Base-by-base conservation (phyloP, 495 filamentous ascomycete genomes). In the Hypoxylon lienhwacheense region DNA sequence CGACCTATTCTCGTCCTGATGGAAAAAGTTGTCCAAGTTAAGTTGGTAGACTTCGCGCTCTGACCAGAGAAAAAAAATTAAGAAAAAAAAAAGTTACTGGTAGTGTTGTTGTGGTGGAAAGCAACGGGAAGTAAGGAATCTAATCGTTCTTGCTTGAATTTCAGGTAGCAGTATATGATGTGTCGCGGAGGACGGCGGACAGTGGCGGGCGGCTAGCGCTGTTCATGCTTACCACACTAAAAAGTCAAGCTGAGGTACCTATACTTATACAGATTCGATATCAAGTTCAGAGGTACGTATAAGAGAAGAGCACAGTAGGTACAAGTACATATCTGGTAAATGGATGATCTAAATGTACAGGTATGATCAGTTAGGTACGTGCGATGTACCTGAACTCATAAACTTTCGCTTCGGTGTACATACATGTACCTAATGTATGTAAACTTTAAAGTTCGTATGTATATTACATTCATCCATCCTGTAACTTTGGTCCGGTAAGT, bases 151-250 rank as follows among this genome's bases (percentile, higher is more conserved):
- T n/a, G n/a, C 47, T 61, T 52, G 34, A 52, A 61, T 55, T 61
- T 61, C 51, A 61, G 57, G 57, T 61, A 61, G 57, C 57, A 61
- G 57, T 52, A 51, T 46, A 61, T 61, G 51, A 61, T 61, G 57
- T 55, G 57, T 55, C 46, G 56, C 50, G 31, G 48, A 43, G 43
- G 56, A 28, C 32, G 33, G 43, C 36, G 41, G 33, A 37, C 36
- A 35, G 56, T 37, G 49, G 50, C 55, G 35, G 35, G 44, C 53
- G 44, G 55, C 48, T 57, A 57, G 54, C 47, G 54, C 40, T 45
- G 33, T 39, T 48, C 40, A 7, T 44, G 40, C 41, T 31, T 45
- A 44, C 41, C 24, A 29, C 24, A 44, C 15, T 17, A 26, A 15
- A 15, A 44, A 31, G 29, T 44, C 31, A 31, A 32, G 41, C 25